phyloP scores from a whole-genome alignment of 768 basidiomycete species.

The Chalciporus pseudorubinellus region DNA sequence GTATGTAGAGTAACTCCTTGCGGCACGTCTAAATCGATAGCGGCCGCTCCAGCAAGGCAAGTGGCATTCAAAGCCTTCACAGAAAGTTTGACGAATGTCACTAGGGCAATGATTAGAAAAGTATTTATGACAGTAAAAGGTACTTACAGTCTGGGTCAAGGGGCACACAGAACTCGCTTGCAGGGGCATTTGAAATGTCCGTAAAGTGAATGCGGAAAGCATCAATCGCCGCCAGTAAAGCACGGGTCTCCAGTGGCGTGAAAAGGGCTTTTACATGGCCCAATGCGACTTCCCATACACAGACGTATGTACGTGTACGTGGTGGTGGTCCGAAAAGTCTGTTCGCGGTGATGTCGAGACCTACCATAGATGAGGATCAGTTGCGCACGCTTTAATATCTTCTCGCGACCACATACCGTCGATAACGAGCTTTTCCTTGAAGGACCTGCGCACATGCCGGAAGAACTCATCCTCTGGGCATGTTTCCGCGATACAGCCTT shows the following conservation, averaged over 20 bases:
- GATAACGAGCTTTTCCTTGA: conserved; percentile 43
- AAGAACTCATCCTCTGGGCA: conserved; percentile 44
- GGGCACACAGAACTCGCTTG: conserved; percentile 57
- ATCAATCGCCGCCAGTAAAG: conserved; percentile 50
- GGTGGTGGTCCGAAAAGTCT: conserved; percentile 90
- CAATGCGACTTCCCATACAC: conserved; percentile 87
- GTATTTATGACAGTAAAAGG: background rate
- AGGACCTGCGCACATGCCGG: conserved; percentile 13
- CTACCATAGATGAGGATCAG: conserved; percentile 33
- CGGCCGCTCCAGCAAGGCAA: conserved; percentile 52
- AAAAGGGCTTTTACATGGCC: conserved; percentile 59
- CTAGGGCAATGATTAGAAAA: conserved; percentile 38
- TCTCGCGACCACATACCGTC: conserved; percentile 38
- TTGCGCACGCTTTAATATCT: background rate
- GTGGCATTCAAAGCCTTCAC: conserved; percentile 53
- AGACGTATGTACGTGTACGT: conserved; percentile 79
- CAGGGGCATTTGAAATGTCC: conserved; percentile 80
- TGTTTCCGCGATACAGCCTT: conserved; percentile 47
- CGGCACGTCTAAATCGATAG: conserved; percentile 53
- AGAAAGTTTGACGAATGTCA: conserved; percentile 78
- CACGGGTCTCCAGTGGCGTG: conserved; percentile 51
- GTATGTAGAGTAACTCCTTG: conserved; percentile 61
- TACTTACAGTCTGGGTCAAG: conserved; percentile 76
- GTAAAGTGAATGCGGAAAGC: conserved; percentile 68
- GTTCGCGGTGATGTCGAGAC: conserved; percentile 76